A percentile compares a stretch with the other conserved stretches of the same genome.
These are phyloP conservation scores for Fermentozyma sake DNA, from an alignment of 1,139 yeast species.

Conservation along the genomic window DNA sequence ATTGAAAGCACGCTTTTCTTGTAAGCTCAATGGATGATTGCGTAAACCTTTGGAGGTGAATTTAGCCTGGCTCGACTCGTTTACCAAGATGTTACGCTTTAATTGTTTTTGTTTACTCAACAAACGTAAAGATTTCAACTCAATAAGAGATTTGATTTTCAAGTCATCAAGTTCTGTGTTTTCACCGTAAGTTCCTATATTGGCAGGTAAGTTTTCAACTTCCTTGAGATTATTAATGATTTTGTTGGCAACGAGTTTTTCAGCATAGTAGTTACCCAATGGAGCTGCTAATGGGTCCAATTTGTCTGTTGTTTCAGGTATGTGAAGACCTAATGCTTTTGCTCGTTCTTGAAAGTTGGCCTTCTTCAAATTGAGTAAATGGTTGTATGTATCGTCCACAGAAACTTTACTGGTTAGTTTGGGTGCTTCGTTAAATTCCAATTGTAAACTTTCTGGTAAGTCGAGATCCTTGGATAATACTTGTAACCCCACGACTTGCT, in stretches of 20 bases:
- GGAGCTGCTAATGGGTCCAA: slow-evolving; percentile 24
- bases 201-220: slow-evolving; percentile 73
- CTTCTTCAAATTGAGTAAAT: slow-evolving; percentile 3
- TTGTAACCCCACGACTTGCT: slow-evolving; percentile 74
- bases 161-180: slow-evolving; percentile 43
- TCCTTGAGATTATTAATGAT: slow-evolving; percentile 70
- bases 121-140: slow-evolving; percentile 74
- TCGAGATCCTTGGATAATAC: slow-evolving; percentile 74
- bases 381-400: slow-evolving; percentile 5
- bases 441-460: slow-evolving; percentile 51
- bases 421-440: slow-evolving; percentile 2
- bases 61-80: slow-evolving; percentile 62
- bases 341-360: slow-evolving; percentile 26
- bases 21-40: slow-evolving; percentile 48
- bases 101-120: slow-evolving; percentile 81
- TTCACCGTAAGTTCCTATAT: slow-evolving; percentile 58
- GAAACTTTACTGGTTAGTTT: background rate
- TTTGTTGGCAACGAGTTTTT: slow-evolving; percentile 48
- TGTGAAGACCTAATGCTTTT: slow-evolving; percentile 25
- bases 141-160: slow-evolving; percentile 68
- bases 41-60: slow-evolving; percentile 44
- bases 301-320: slow-evolving; percentile 19
- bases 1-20: slow-evolving; percentile 60
- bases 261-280: slow-evolving; percentile 40
- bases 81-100: slow-evolving; percentile 67